Evolutionary conservation across 2,329 filamentous ascomycete species (phyloP).

Genomic region (Penicillium corylophilum): DNA sequence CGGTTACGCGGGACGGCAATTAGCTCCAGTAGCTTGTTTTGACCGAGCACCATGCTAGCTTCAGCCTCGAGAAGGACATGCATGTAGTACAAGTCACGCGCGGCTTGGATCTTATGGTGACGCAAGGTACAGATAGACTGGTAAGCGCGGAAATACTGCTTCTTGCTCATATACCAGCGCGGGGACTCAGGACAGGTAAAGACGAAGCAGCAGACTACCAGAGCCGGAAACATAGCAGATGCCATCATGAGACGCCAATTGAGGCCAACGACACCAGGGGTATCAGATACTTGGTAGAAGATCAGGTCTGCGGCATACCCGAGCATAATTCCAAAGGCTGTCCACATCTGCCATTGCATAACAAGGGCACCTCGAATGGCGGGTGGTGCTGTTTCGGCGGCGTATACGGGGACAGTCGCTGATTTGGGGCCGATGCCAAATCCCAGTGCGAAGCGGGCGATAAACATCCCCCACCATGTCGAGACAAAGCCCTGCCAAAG

Average conservation of each 20-base stretch:
- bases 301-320: conserved; percentile 62
- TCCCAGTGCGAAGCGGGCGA: conserved; percentile 70
- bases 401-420: conserved; percentile 73
- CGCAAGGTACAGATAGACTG: conserved; percentile 45
- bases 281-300: conserved; percentile 58
- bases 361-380: conserved; percentile 71
- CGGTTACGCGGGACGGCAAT: conserved; percentile 62
- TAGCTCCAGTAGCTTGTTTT: conserved; percentile 56
- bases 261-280: conserved; percentile 54
- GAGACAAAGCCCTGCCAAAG: conserved; percentile 65
- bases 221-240: conserved; percentile 62
- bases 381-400: conserved; percentile 70
- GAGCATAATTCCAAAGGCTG: conserved; percentile 52
- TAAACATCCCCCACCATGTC: conserved; percentile 69
- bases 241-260: conserved; percentile 70
- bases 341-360: conserved; percentile 74
- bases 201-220: conserved; percentile 59
- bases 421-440: conserved; percentile 76
- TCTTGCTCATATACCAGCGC: conserved; percentile 50
- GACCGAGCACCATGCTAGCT: conserved; percentile 51
- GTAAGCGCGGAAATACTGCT: conserved; percentile 43
- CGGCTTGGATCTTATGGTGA: conserved; percentile 45
- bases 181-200: conserved; percentile 61
- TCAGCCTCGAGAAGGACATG: conserved; percentile 61
- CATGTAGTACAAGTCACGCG: conserved; percentile 48